These are phyloP conservation scores for Filosporella fistucella DNA, from an alignment of 495 filamentous ascomycete genomes.

Conservation along the genomic window DNA sequence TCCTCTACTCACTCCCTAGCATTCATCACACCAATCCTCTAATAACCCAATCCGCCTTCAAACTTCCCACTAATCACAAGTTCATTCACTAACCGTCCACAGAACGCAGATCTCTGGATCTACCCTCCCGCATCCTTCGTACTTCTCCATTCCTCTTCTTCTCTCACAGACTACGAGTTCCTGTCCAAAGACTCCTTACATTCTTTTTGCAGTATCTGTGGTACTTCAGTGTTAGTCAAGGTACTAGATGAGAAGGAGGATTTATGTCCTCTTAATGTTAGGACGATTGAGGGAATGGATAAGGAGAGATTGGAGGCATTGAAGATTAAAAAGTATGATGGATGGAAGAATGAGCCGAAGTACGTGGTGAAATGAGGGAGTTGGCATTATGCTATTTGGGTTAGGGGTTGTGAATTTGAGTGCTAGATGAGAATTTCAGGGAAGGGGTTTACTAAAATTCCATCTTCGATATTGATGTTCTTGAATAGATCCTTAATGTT, in stretches of 20 bases:
- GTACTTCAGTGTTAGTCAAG: constrained; percentile 10
- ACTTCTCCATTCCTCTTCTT: not conserved
- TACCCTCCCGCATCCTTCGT: constrained; percentile 10
- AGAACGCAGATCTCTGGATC: constrained; percentile 20
- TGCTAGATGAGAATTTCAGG: no score
- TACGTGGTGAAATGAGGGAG: constrained; percentile 3
- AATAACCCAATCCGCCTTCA: not conserved
- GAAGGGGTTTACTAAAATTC: no score
- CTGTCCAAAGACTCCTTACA: constrained; percentile 9
- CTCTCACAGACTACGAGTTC: constrained; percentile 14
- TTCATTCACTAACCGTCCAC: not conserved
- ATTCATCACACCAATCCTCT: not conserved
- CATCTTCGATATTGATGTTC: no score
- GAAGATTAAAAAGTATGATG: constrained; percentile 9
- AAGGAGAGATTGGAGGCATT: constrained; percentile 1
- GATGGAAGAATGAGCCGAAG: constrained; percentile 7
- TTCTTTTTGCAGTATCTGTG: constrained; percentile 16
- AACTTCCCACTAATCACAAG: not conserved
- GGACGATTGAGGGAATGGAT: constrained; percentile 11
- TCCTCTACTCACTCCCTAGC: not conserved
- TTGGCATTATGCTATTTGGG: no score
- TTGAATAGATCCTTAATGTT: no score
- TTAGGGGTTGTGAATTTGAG: no score
- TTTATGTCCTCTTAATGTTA: constrained; percentile 14
- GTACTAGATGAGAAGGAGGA: constrained; percentile 8